Evolutionary conservation across 2,329 filamentous ascomycete genomes (phyloP).

Genomic region (Xylariomycetidae sp.): DNA sequence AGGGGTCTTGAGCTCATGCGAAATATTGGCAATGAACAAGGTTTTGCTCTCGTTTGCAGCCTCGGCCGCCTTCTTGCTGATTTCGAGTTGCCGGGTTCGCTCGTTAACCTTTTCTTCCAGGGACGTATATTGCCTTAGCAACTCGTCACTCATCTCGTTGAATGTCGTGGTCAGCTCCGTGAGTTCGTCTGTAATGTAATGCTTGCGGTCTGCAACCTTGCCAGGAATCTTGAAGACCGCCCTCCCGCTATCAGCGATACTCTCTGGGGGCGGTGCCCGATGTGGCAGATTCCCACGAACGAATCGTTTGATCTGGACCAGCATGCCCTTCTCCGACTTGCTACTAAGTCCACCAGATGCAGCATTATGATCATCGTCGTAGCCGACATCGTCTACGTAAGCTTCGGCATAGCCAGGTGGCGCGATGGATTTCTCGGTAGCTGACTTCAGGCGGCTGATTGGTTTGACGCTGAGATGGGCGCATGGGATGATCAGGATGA

Average conservation of each 20-base stretch:
- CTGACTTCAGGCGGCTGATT: slow-evolving; percentile 69
- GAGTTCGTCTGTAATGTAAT: slow-evolving; percentile 75
- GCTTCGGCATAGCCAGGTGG: slow-evolving; percentile 57
- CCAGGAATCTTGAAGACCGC: slow-evolving; percentile 77
- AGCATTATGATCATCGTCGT: slow-evolving; percentile 39
- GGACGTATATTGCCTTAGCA: slow-evolving; percentile 79
- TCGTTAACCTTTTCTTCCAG: slow-evolving; percentile 81
- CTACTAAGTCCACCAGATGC: slow-evolving; percentile 16
- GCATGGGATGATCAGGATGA: slow-evolving; percentile 69
- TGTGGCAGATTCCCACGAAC: slow-evolving; percentile 29
- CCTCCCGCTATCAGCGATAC: slow-evolving; percentile 36
- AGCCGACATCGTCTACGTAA: slow-evolving; percentile 36
- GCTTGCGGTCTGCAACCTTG: slow-evolving; percentile 71
- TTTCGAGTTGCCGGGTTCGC: slow-evolving; percentile 77
- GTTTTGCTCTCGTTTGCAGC: slow-evolving; percentile 98
- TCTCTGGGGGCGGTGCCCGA: slow-evolving; percentile 21
- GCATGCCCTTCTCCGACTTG: slow-evolving; percentile 39
- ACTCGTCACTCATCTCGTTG: slow-evolving; percentile 90
- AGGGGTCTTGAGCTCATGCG: slow-evolving; percentile 83
- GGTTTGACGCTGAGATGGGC: slow-evolving; percentile 79
- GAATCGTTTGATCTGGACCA: slow-evolving; percentile 33
- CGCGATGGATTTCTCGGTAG: slow-evolving; percentile 68
- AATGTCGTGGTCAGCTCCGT: slow-evolving; percentile 82
- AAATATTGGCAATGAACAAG: slow-evolving; percentile 93
- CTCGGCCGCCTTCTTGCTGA: slow-evolving; percentile 87